Evolutionary conservation across 176 grass and related monocot genomes (phyloP).

Genomic region (Lolium perenne): DNA sequence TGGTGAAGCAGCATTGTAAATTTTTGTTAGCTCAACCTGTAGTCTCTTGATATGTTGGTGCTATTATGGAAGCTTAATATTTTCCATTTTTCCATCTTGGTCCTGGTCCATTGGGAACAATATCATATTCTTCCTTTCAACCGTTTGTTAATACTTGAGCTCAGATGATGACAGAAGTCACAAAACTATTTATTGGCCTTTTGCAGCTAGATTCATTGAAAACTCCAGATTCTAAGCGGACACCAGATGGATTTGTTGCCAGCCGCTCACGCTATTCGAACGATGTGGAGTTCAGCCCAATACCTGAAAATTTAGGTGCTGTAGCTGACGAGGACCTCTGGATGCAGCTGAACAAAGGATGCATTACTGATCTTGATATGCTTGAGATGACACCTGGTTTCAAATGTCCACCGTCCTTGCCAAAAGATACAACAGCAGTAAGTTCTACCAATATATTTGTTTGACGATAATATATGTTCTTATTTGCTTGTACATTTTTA

Average conservation of each 20-base stretch:
- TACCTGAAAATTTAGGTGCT: slow-evolving; percentile 65
- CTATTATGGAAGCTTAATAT: slow-evolving; percentile 17
- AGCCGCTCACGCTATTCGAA: slow-evolving; percentile 58
- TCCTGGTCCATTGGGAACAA: slow-evolving; percentile 19
- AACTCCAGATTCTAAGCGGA: slow-evolving; percentile 74
- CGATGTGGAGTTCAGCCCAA: slow-evolving; percentile 61
- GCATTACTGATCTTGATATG: slow-evolving; percentile 74
- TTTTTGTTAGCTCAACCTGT: neutral
- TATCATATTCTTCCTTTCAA: slow-evolving; percentile 11
- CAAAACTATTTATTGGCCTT: slow-evolving; percentile 26
- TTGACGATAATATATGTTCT: too few relatives aligned
- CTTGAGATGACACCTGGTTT: slow-evolving; percentile 76
- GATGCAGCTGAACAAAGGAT: slow-evolving; percentile 80
- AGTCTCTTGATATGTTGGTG: neutral
- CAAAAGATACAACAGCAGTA: slow-evolving; percentile 51
- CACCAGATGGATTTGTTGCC: slow-evolving; percentile 58
- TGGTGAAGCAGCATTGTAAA: neutral
- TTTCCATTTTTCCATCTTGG: neutral
- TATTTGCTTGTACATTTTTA: too few relatives aligned
- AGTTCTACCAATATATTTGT: slow-evolving; percentile 17
- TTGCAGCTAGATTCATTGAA: slow-evolving; percentile 55
- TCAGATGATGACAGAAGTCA: neutral
- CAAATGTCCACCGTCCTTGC: slow-evolving; percentile 38
- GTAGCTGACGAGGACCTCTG: slow-evolving; percentile 76
- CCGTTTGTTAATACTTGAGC: slow-evolving; percentile 6